phyloP scores from a whole-genome alignment of 495 filamentous ascomycete species.

The Glarea lozoyensis region DNA sequence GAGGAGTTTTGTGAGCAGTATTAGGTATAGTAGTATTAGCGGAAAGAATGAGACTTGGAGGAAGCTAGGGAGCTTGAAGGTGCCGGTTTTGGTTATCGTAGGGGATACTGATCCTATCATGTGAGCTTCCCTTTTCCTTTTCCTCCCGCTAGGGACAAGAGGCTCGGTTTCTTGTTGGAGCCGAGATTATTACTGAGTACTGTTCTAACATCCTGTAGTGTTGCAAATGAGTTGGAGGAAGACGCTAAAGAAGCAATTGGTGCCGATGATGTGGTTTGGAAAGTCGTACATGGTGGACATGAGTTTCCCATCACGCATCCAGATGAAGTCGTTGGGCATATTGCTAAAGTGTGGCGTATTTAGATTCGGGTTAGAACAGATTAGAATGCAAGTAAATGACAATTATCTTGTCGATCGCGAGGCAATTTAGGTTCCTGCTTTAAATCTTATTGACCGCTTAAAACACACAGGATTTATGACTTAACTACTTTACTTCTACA shows the following conservation, averaged over 20 bases:
- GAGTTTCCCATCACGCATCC: slow-evolving; percentile 41
- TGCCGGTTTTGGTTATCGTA: slow-evolving; percentile 40
- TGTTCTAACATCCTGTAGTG: slow-evolving; percentile 20
- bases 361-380: too few species aligned
- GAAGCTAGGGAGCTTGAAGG: slow-evolving; percentile 27
- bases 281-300: slow-evolving; percentile 35
- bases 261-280: slow-evolving; percentile 29
- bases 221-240: slow-evolving; percentile 29
- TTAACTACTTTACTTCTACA: too few species aligned
- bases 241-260: slow-evolving; percentile 36
- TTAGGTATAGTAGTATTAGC: slow-evolving; percentile 44
- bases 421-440: slow-evolving; percentile 1
- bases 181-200: neutral
- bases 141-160: neutral
- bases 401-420: neutral
- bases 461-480: too few species aligned
- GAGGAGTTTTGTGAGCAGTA: slow-evolving; percentile 44
- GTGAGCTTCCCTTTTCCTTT: slow-evolving; percentile 18
- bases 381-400: neutral
- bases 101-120: slow-evolving; percentile 41
- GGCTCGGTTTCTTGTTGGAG: neutral
- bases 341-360: slow-evolving; percentile 12
- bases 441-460: too few species aligned
- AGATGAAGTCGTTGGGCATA: slow-evolving; percentile 22
- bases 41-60: slow-evolving; percentile 43